phyloP scores from a whole-genome alignment of 164 flowering plant genomes.

The Echeveria elegans region DNA sequence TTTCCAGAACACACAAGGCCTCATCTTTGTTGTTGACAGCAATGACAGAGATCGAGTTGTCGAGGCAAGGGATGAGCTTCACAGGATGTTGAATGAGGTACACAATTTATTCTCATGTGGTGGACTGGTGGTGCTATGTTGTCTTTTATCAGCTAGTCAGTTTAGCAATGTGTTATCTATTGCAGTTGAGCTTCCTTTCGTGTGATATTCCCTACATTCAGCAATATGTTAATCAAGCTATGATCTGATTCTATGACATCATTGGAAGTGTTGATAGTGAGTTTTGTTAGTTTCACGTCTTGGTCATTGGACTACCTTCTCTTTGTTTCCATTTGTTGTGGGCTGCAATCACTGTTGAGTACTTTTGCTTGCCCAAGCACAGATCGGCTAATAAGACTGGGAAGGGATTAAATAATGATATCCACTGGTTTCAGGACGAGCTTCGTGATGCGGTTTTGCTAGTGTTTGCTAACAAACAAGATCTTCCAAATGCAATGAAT shows the following conservation, averaged over 20 bases:
- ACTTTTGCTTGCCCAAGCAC: not conserved
- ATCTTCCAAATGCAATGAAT: conserved; percentile 99
- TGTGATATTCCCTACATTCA: too few relatives aligned
- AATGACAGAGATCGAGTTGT: conserved; percentile 94
- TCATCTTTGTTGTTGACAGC: conserved; percentile 94
- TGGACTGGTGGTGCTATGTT: not conserved
- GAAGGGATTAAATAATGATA: not conserved
- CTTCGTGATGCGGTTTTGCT: conserved; percentile 94
- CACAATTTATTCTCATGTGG: not conserved
- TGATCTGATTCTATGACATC: not conserved
- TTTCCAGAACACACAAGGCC: conserved; percentile 96
- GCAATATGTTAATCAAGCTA: not conserved
- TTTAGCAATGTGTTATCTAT: too few relatives aligned
- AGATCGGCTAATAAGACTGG: not conserved
- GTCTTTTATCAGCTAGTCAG: not conserved
- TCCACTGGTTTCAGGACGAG: conserved; percentile 57
- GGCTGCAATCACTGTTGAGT: not conserved
- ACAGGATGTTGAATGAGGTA: conserved; percentile 98
- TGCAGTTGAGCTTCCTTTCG: too few relatives aligned
- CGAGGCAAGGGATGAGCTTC: conserved; percentile 94
- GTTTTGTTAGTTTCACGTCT: not conserved
- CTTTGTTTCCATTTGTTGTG: not conserved
- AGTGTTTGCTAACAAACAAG: conserved; percentile 99
- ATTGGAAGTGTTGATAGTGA: not conserved
- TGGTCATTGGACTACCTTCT: not conserved